These are phyloP conservation scores for Syzygium malaccense DNA, from an alignment of 441 rosid species.

Conservation along the genomic window DNA sequence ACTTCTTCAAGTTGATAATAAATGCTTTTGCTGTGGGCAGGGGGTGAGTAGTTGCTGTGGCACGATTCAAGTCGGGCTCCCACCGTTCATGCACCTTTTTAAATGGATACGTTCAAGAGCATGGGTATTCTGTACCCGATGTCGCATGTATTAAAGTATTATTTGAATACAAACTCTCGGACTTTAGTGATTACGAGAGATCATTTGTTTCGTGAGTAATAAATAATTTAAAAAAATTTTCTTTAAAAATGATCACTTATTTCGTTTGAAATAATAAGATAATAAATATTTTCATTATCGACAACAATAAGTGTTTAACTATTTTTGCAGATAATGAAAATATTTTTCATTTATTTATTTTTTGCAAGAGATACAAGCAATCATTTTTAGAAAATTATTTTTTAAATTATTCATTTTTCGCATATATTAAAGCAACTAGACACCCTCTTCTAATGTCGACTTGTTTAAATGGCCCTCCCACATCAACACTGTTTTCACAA, in stretches of 20 bases:
- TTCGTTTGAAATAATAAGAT: no score
- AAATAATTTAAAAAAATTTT: not conserved
- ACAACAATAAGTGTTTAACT: rapidly evolving
- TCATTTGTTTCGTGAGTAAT: rapidly evolving
- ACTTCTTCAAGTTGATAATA: not conserved
- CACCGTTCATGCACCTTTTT: not conserved
- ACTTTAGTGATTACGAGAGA: not conserved
- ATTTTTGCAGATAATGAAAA: rapidly evolving
- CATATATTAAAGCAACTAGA: no score
- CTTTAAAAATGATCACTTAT: not conserved
- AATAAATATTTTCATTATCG: rapidly evolving
- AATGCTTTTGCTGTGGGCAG: not conserved
- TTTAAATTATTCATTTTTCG: rapidly evolving
- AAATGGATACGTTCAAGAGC: not conserved
- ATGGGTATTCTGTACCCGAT: not conserved
- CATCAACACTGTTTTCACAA: not conserved
- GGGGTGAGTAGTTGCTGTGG: not conserved
- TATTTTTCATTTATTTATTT: rapidly evolving
- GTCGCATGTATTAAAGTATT: not conserved
- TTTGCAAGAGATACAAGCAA: rapidly evolving
- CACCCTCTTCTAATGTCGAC: not conserved
- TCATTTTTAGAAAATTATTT: no score
- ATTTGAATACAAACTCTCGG: not conserved
- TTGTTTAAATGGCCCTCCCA: not conserved
- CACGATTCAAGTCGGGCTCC: not conserved